These are phyloP conservation scores for Suhomyces chickasaworum DNA, from an alignment of 1,139 yeast genomes.

Conservation along the genomic window DNA sequence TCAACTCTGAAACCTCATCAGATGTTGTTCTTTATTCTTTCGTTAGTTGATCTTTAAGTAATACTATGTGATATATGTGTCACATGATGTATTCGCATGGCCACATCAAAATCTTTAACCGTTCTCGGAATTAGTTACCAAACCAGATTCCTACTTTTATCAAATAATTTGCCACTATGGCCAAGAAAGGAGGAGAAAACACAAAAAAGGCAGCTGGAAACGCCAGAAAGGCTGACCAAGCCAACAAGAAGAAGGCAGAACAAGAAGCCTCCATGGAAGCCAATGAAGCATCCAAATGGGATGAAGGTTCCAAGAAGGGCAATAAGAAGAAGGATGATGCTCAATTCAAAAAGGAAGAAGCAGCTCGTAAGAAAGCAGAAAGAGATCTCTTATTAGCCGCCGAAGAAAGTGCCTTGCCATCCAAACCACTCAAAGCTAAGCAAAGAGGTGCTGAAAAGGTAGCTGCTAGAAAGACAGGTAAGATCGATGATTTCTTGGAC, in stretches of 20 bases:
- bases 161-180: conserved; percentile 40
- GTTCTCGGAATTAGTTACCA: neutral
- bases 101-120: neutral
- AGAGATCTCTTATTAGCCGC: conserved; percentile 60
- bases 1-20: too few species aligned
- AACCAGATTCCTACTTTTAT: neutral
- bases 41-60: too few species aligned
- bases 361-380: conserved; percentile 64
- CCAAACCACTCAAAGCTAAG: conserved; percentile 55
- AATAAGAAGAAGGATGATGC: conserved; percentile 71
- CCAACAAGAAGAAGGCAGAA: conserved; percentile 57
- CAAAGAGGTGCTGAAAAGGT: conserved; percentile 74
- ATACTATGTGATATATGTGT: neutral
- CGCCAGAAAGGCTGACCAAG: conserved; percentile 69
- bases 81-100: neutral
- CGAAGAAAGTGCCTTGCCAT: conserved; percentile 64
- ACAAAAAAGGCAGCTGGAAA: conserved; percentile 69
- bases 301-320: conserved; percentile 69
- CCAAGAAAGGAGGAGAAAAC: conserved; percentile 59
- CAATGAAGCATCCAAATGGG: conserved; percentile 69
- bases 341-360: conserved; percentile 61
- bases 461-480: conserved; percentile 63
- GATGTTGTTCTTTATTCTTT: too few species aligned
- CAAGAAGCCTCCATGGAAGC: conserved; percentile 50
- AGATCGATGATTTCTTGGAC: conserved; percentile 64